Percentiles rank a stretch among this genome's conserved stretches.
Evolutionary conservation across 2,329 filamentous ascomycete genomes (phyloP).

Genomic region (Pseudogymnoascus verrucosus): DNA sequence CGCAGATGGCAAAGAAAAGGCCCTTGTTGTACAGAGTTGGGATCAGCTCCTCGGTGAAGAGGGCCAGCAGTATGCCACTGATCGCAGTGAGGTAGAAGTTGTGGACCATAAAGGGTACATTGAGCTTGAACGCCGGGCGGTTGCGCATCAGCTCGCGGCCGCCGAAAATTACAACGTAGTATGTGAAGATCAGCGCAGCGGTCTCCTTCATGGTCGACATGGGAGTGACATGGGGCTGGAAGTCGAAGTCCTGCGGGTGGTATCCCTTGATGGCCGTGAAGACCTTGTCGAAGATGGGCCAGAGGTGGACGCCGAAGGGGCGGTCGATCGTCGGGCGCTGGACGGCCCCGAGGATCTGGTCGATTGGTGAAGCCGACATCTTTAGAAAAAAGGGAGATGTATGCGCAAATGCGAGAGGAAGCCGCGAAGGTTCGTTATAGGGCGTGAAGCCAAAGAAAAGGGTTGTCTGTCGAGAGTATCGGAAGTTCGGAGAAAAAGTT

Average conservation of each 20-base stretch:
- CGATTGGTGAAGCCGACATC: conserved; percentile 16
- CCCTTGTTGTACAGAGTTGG: conserved; percentile 74
- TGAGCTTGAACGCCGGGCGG: conserved; percentile 77
- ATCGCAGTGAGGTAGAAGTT: conserved; percentile 90
- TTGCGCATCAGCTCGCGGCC: conserved; percentile 89
- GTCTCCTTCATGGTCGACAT: conserved; percentile 87
- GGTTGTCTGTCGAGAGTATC: conserved; percentile 13
- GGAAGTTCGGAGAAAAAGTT: conserved; percentile 10
- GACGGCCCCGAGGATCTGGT: conserved; percentile 39
- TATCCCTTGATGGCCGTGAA: conserved; percentile 73
- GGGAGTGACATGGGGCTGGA: conserved; percentile 71
- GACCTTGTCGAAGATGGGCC: conserved; percentile 88
- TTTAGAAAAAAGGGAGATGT: conserved; percentile 18
- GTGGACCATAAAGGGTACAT: conserved; percentile 86
- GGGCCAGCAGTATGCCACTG: conserved; percentile 68
- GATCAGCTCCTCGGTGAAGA: conserved; percentile 87
- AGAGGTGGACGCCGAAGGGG: conserved; percentile 84
- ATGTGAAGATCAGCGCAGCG: conserved; percentile 70
- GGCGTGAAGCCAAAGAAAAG: conserved; percentile 10
- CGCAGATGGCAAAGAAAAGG: conserved; percentile 83
- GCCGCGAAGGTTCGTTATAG: conserved; percentile 1
- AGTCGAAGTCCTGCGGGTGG: conserved; percentile 77
- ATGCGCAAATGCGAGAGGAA: conserved; percentile 1
- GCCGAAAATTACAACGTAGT: conserved; percentile 91
- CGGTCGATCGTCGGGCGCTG: conserved; percentile 75